These are phyloP conservation scores for Mucor ambiguus DNA, from an alignment of 371 early-diverging fungal genomes.

Conservation along the genomic window DNA sequence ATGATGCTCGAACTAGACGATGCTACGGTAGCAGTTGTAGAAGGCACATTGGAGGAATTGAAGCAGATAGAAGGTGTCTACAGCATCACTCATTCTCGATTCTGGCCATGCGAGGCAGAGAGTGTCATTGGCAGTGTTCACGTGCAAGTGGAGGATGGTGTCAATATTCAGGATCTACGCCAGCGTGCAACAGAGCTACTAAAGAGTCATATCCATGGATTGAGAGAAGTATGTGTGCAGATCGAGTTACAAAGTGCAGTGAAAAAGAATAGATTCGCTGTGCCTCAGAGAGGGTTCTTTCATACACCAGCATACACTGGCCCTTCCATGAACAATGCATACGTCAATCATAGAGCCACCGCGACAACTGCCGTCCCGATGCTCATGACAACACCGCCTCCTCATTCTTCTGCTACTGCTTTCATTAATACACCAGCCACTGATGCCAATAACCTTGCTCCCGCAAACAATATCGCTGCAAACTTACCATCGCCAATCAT, in stretches of 20 bases:
- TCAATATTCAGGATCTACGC: conserved; percentile 37
- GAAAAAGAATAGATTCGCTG: conserved; percentile 19
- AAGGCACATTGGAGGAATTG: conserved; percentile 59
- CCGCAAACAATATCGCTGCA: not conserved
- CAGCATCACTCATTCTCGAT: conserved; percentile 50
- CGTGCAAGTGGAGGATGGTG: conserved; percentile 48
- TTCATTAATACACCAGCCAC: not conserved
- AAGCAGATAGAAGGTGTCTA: conserved; percentile 49
- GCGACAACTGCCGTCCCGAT: not conserved
- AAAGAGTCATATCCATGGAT: conserved; percentile 47
- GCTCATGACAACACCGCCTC: not conserved
- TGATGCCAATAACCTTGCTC: not conserved
- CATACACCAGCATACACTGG: conserved; percentile 29
- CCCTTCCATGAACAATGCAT: conserved; percentile 23
- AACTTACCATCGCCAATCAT: conserved; percentile 7
- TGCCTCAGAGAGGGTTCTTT: conserved; percentile 36
- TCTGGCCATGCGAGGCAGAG: conserved; percentile 68
- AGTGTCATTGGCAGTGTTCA: conserved; percentile 62
- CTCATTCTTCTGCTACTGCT: not conserved
- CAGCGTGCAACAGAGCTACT: conserved; percentile 36
- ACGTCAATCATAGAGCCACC: conserved; percentile 25
- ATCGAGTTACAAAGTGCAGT: conserved; percentile 43
- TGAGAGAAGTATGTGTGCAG: conserved; percentile 55
- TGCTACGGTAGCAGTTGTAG: conserved; percentile 45
- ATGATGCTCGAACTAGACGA: conserved; percentile 63